Base-by-base conservation (phyloP, 768 basidiomycete genomes). In the Hericium alpestre region DNA sequence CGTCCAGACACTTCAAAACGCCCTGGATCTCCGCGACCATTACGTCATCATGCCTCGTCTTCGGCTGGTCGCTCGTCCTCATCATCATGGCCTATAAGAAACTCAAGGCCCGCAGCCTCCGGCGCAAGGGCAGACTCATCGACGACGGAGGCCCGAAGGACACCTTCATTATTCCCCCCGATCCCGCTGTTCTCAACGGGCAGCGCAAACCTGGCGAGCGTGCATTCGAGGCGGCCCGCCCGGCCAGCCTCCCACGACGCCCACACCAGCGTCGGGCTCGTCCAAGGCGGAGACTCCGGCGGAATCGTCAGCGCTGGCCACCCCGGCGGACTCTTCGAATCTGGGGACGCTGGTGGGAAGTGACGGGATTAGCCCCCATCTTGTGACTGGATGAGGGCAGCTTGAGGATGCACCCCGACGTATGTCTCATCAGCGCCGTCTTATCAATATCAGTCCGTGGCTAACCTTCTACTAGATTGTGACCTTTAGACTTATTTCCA, bases 81-180 rank as follows among this genome's bases (percentile, higher is more conserved):
- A 0, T 54, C 23, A 27, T 49, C 23, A 59, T 53, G 49, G 54
- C 61, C 38, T 54, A 51, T 54, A 62, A 58, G 18, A 53, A 57
- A 18, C 52, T 54, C 43, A 48, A 61, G 57, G 40, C 56, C 57
- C 38, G 61, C 13, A 51, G 52, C 43, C 49, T 53, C 22, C 60
- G 59, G n/a, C 57, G 60, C 9, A 53, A 52, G 2, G 59, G 54
- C 16, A 32, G 32, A 9, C 32, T 9, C 38, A 11, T 10, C n/a
- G 38, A 20, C 11, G 38, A 58, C 51, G 47, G 38, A 51, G 9
- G 48, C 54, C 6, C 61, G 57, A 25, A 54, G 53, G 32, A 48
- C 22, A 61, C 56, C 13, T 63, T 58, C 55, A 63, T 63, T 49
- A 4, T 63, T 4, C 59, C 62, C 8, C 62, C 62, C 12, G 62